These are phyloP conservation scores for Saitozyma podzolica DNA, from an alignment of 768 basidiomycete genomes.

Conservation along the genomic window DNA sequence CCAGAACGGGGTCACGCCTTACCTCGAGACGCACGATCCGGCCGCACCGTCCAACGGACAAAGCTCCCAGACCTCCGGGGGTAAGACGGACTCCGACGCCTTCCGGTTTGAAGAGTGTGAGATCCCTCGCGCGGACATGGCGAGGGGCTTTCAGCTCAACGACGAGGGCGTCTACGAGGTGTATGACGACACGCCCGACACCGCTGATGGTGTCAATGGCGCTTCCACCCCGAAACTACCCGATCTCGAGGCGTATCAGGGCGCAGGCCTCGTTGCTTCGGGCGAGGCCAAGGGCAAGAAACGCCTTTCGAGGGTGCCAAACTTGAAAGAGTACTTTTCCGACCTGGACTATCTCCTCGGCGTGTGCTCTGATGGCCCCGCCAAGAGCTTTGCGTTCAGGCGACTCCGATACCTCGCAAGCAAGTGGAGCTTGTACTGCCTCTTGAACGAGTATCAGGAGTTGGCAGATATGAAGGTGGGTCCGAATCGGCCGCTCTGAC, in stretches of 20 bases:
- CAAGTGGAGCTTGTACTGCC: slow-evolving; percentile 89
- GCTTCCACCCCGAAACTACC: not conserved
- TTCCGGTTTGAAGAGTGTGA: slow-evolving; percentile 72
- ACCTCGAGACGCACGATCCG: slow-evolving; percentile 14
- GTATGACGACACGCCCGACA: not conserved
- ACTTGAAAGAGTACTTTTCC: slow-evolving; percentile 89
- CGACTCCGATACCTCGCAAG: slow-evolving; percentile 85
- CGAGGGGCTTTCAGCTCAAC: slow-evolving; percentile 66
- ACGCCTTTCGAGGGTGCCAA: slow-evolving; percentile 24
- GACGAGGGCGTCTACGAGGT: slow-evolving; percentile 74
- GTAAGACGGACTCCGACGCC: slow-evolving; percentile 27
- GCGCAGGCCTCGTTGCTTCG: not conserved
- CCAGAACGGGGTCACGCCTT: slow-evolving; percentile 20
- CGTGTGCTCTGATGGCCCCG: slow-evolving; percentile 91
- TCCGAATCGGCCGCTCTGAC: slow-evolving; percentile 64
- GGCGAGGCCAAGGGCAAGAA: slow-evolving; percentile 22
- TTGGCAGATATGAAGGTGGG: slow-evolving; percentile 93
- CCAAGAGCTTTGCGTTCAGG: slow-evolving; percentile 92
- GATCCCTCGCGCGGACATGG: slow-evolving; percentile 68
- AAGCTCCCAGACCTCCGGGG: slow-evolving; percentile 15
- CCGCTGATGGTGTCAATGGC: not conserved
- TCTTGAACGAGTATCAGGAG: slow-evolving; percentile 92
- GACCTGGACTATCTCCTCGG: slow-evolving; percentile 88
- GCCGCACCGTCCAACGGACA: slow-evolving; percentile 7
- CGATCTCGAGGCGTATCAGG: no score